Conservation (phyloP, 352 stramenopile genomes). For the Saprolegnia parasitica region DNA sequence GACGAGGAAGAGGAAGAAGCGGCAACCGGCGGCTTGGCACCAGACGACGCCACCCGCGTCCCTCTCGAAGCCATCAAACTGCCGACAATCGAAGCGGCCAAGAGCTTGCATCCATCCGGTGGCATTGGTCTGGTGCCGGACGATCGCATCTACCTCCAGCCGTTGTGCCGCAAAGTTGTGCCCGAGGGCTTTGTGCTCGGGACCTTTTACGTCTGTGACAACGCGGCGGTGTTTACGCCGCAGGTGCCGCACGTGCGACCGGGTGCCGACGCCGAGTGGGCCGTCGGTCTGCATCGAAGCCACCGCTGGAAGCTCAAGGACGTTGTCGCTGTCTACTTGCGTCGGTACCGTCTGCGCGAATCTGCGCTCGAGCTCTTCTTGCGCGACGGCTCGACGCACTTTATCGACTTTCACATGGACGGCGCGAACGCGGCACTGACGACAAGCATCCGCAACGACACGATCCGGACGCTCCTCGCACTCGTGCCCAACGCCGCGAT, state of each 20-base stretch:
- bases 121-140: slow-evolving; percentile 48
- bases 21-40: background rate
- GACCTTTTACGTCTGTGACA: slow-evolving; percentile 54
- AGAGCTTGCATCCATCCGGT: slow-evolving; percentile 61
- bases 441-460: slow-evolving; percentile 73
- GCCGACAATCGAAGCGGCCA: slow-evolving; percentile 24
- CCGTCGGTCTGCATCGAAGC: slow-evolving; percentile 60
- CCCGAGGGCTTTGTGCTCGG: slow-evolving; percentile 67
- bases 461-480: slow-evolving; percentile 64
- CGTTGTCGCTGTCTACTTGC: slow-evolving; percentile 67
- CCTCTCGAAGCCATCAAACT: slow-evolving; percentile 14
- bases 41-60: background rate
- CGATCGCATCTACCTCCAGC: slow-evolving; percentile 61
- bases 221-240: slow-evolving; percentile 66
- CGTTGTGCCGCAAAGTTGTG: slow-evolving; percentile 64
- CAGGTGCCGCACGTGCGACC: slow-evolving; percentile 17
- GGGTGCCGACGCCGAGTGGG: slow-evolving; percentile 37
- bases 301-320: slow-evolving; percentile 81
- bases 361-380: slow-evolving; percentile 82
- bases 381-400: slow-evolving; percentile 68
- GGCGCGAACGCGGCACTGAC: slow-evolving; percentile 26
- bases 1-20: slow-evolving; percentile 4
- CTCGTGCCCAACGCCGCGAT: slow-evolving; percentile 61
- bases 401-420: slow-evolving; percentile 66
- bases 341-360: slow-evolving; percentile 73